A percentile compares a stretch with the other conserved stretches of the same genome.
Conservation (phyloP, 169 alveolate species). For the Toxoplasma gondii region DNA sequence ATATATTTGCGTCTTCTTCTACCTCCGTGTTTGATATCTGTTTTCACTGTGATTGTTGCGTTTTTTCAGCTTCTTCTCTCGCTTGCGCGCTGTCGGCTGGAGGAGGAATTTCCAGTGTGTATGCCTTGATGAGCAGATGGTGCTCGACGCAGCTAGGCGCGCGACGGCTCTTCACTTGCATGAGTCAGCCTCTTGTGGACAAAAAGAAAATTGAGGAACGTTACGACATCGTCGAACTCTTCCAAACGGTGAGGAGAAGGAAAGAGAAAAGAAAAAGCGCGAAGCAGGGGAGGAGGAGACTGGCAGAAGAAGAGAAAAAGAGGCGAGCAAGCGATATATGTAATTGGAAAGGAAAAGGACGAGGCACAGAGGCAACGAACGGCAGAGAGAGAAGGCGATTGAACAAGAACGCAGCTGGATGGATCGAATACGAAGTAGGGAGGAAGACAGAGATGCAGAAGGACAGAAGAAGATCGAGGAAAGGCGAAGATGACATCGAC, state of each 20-base stretch:
- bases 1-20: no score
- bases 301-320: neutral
- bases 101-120: neutral
- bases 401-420: neutral
- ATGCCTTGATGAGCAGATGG: conserved; percentile 24
- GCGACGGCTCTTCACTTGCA: conserved; percentile 92
- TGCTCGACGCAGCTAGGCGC: conserved; percentile 95
- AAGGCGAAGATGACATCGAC: no score
- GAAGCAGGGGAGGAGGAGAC: neutral
- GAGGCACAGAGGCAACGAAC: no score
- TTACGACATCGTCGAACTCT: conserved; percentile 93
- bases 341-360: no score
- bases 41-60: neutral
- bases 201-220: conserved; percentile 88
- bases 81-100: neutral
- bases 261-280: neutral
- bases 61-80: neutral
- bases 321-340: no score
- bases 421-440: no score
- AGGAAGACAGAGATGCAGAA: no score
- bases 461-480: no score
- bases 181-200: conserved; percentile 95
- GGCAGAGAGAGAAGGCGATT: neutral
- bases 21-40: no score
- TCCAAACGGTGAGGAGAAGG: conserved; percentile 70